These are phyloP conservation scores for Vigna radiata DNA, from an alignment of 306 rosid genomes.

Conservation along the genomic window DNA sequence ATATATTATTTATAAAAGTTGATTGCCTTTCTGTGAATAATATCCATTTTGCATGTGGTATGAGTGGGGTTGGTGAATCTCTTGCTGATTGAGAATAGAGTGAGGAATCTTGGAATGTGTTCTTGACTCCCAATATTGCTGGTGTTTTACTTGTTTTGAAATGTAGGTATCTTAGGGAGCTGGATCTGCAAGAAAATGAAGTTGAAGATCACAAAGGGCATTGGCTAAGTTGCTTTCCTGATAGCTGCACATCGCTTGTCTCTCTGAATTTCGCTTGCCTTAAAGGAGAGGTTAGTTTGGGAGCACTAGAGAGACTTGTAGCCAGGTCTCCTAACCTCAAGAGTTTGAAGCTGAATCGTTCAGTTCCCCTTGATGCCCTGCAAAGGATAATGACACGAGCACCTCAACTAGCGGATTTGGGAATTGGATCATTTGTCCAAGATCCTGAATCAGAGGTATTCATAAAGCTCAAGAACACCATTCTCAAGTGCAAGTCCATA, in stretches of 20 bases:
- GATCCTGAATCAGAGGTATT: conserved; percentile 63
- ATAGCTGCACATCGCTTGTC: conserved; percentile 75
- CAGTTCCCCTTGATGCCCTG: conserved; percentile 70
- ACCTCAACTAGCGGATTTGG: conserved; percentile 81
- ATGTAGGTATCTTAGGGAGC: conserved; percentile 78
- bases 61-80: neutral
- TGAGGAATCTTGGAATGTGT: neutral
- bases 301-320: conserved; percentile 86
- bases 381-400: conserved; percentile 67
- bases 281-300: conserved; percentile 75
- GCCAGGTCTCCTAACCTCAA: conserved; percentile 87
- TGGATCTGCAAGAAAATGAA: conserved; percentile 97
- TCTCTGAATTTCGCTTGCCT: conserved; percentile 94
- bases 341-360: conserved; percentile 74
- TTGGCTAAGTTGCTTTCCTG: conserved; percentile 95
- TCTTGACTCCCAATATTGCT: conserved; percentile 2
- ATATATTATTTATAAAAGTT: conserved; percentile 14
- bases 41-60: conserved; percentile 1
- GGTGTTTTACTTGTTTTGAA: neutral
- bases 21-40: neutral
- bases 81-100: neutral
- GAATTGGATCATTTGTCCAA: conserved; percentile 71
- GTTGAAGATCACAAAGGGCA: conserved; percentile 82
- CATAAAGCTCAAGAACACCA: conserved; percentile 53
- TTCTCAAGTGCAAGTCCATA: conserved; percentile 69